Percentiles rank a stretch among this genome's conserved stretches.
phyloP scores from a whole-genome alignment of 192 early-diverging fungal species.

The Coemansia sp. region DNA sequence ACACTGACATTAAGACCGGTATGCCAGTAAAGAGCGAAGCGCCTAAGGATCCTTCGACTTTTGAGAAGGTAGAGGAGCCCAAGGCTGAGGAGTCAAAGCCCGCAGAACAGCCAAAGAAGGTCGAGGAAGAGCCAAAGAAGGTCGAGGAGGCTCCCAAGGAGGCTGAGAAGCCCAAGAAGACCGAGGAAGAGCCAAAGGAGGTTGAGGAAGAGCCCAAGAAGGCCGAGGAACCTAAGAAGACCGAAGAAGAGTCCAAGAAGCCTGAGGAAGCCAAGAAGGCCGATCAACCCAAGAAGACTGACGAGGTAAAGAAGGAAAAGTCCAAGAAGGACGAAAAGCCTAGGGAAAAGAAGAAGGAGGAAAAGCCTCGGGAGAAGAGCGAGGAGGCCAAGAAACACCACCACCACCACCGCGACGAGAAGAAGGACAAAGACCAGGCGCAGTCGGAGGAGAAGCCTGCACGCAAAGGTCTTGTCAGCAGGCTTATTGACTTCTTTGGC shows the following conservation, averaged over 20 bases:
- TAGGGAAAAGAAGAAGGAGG: conserved; percentile 17
- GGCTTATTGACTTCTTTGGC: conserved; percentile 53
- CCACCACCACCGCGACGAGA: conserved; percentile 22
- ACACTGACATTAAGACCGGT: neutral
- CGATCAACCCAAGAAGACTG: conserved; percentile 9
- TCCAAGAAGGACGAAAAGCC: conserved; percentile 11
- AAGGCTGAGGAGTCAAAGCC: conserved; percentile 3
- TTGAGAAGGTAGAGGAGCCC: neutral
- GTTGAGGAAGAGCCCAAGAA: conserved; percentile 8
- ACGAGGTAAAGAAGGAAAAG: conserved; percentile 10
- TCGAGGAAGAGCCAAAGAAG: conserved; percentile 4
- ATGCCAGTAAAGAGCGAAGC: neutral
- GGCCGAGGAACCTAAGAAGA: conserved; percentile 9
- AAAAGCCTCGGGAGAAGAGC: conserved; percentile 13
- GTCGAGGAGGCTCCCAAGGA: conserved; percentile 1
- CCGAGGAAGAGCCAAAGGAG: conserved; percentile 1
- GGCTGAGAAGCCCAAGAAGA: conserved; percentile 7
- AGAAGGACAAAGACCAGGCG: conserved; percentile 32
- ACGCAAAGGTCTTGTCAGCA: conserved; percentile 50
- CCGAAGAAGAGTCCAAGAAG: conserved; percentile 6
- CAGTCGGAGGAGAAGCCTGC: conserved; percentile 31
- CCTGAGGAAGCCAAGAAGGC: conserved; percentile 8
- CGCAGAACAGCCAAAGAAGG: conserved; percentile 1
- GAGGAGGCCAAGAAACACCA: conserved; percentile 39
- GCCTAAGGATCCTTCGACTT: neutral